A percentile compares a stretch with the other conserved stretches of the same genome.
Evolutionary conservation across 345 rosid genomes (phyloP).

Genomic region (Kandelia obovata): DNA sequence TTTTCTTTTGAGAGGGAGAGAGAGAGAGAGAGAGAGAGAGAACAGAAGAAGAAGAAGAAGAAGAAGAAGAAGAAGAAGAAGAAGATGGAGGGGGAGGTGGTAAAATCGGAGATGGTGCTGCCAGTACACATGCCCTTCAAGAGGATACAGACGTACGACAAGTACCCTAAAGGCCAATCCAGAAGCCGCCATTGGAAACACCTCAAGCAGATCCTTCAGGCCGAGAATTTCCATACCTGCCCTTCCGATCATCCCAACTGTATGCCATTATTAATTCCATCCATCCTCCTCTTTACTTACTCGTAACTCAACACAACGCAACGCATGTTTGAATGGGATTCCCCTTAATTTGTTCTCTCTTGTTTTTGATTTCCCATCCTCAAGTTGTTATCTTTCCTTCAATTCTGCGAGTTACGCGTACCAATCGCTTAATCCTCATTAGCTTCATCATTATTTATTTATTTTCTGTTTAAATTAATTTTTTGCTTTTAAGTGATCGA

Average conservation of each 20-base stretch:
- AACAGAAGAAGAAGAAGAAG: not conserved
- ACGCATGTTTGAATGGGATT: too few relatives aligned
- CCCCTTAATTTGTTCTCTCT: too few relatives aligned
- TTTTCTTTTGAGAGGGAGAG: too few relatives aligned
- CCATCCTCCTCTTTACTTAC: too few relatives aligned
- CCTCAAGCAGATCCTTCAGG: constrained; percentile 93
- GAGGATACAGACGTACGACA: constrained; percentile 63
- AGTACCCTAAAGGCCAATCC: constrained; percentile 86
- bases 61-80: constrained; percentile 10
- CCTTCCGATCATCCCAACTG: constrained; percentile 66
- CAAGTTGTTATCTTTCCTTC: too few relatives aligned
- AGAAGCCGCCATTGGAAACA: constrained; percentile 83
- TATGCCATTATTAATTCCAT: constrained; percentile 11
- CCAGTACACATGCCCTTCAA: constrained; percentile 67
- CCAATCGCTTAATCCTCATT: not conserved
- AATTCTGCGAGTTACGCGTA: too few relatives aligned
- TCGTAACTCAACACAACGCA: too few relatives aligned
- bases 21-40: too few relatives aligned
- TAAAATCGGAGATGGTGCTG: constrained; percentile 67
- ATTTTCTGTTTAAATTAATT: not conserved
- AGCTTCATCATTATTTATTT: not conserved
- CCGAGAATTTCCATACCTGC: constrained; percentile 58
- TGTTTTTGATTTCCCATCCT: too few relatives aligned
- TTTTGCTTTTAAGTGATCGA: not conserved
- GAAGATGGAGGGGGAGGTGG: constrained; percentile 62